Base-by-base conservation (phyloP, 1,139 yeast genomes). In the Taphrina populina region DNA sequence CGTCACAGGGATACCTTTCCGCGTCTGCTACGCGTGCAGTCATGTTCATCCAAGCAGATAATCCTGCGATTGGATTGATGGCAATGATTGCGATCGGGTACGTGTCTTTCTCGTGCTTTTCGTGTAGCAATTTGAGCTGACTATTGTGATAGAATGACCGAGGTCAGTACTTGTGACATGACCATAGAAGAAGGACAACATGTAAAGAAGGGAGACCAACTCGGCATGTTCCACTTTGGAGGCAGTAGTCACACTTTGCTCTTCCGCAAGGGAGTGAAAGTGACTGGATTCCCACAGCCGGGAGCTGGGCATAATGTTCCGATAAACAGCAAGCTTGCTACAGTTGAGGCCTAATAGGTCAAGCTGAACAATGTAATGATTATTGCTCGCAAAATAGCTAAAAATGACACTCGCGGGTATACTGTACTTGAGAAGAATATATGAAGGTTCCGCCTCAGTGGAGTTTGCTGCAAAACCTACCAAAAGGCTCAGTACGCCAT, bases 191-290 rank as follows among this genome's bases (percentile, higher is more conserved):
- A 45, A 24, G 52, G 52, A 8, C 52, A 45, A 23, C 52, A 45
- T 13, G 32, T 45, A 23, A 45, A 23, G 41, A 45, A 45, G 34
- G 52, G 52, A 8, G 52, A 45, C 3, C 52, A 34, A 24, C 34
- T 45, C 6, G 52, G 52, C 17, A 43, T 43, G 49, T 45, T 45
- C 33, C 40, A 34, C 33, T 45, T 45, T 34, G 52, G 52, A 17
- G 52, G 52, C 6, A 21, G 33, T 11, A 19, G 41, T 5, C 52
- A 45, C 33, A 17, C 29, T 24, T 15, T 45, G 21, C 30, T 45
- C 35, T 45, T 45, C 41, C 11, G 52, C n/a, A 33, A 33, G 41
- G 52, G 52, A 10, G 52, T 45, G 32, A 33, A 34, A 20, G 52
- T 45, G 23, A 11, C 41, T 43, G 47, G 47, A 3, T 43, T 43